Evolutionary conservation across 106 monocot species (phyloP).

Genomic region (Cymbidium sinense): DNA sequence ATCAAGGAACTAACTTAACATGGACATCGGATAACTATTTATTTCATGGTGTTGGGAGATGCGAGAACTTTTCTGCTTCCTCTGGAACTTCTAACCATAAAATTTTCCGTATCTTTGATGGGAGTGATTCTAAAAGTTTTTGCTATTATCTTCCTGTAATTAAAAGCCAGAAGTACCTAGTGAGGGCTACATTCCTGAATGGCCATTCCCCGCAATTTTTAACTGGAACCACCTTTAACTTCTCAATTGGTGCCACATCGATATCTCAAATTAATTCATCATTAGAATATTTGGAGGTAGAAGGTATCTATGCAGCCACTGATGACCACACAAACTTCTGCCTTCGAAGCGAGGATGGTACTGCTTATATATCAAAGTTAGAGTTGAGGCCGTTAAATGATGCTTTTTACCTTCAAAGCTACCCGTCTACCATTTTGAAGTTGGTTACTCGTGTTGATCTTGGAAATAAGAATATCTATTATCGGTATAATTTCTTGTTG

Average conservation of each 20-base stretch:
- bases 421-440: conserved; percentile 13
- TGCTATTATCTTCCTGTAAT: conserved; percentile 24
- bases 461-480: conserved; percentile 19
- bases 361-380: conserved; percentile 32
- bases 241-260: conserved; percentile 29
- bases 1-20: conserved; percentile 15
- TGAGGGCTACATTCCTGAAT: conserved; percentile 22
- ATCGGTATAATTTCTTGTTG: conserved; percentile 16
- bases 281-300: conserved; percentile 7
- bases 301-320: conserved; percentile 22
- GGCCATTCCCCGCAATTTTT: conserved; percentile 2
- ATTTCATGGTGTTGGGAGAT: conserved; percentile 11
- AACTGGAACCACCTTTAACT: conserved; percentile 11
- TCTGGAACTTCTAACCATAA: background rate
- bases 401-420: conserved; percentile 11
- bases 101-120: conserved; percentile 15
- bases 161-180: conserved; percentile 17
- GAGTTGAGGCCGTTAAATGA: conserved; percentile 31
- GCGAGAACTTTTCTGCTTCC: conserved; percentile 14
- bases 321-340: conserved; percentile 17
- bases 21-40: conserved; percentile 28
- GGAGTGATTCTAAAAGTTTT: conserved; percentile 8
- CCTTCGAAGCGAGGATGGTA: conserved; percentile 13
- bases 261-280: conserved; percentile 28
- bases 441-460: conserved; percentile 29